Percentiles rank a stretch among this genome's conserved stretches.
phyloP scores from a whole-genome alignment of 768 basidiomycete genomes.

The Lanmaoa rubissima region DNA sequence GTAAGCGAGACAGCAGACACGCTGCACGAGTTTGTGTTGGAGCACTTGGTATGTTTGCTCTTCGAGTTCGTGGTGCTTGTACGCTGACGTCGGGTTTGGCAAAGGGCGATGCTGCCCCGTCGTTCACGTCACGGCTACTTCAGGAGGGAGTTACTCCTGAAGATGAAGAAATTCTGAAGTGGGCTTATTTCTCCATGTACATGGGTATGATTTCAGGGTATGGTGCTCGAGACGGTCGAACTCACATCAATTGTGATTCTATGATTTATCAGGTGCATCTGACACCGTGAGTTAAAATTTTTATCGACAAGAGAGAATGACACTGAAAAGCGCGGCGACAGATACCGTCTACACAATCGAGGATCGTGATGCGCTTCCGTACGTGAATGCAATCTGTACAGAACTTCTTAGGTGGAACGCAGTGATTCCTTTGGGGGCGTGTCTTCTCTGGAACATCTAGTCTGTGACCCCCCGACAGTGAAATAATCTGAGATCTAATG shows the following conservation, averaged over 20 bases:
- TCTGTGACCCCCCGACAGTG: not conserved
- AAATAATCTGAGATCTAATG: not conserved
- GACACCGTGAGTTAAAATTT: slow-evolving; percentile 27
- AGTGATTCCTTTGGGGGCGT: slow-evolving; percentile 3
- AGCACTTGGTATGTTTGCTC: slow-evolving; percentile 11
- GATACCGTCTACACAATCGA: slow-evolving; percentile 3
- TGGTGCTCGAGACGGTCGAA: not conserved
- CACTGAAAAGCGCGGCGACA: slow-evolving; percentile 8
- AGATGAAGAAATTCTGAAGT: slow-evolving; percentile 14
- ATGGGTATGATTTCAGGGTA: slow-evolving; percentile 4
- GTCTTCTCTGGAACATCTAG: slow-evolving; percentile 8
- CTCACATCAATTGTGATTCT: not conserved
- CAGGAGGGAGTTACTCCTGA: slow-evolving; percentile 4
- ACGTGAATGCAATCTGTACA: slow-evolving; percentile 16
- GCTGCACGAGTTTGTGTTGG: slow-evolving; percentile 10
- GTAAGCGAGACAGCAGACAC: not conserved
- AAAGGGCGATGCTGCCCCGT: slow-evolving; percentile 9
- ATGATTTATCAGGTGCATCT: slow-evolving; percentile 23
- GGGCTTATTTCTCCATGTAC: slow-evolving; percentile 18
- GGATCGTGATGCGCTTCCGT: slow-evolving; percentile 15
- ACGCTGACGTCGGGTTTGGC: not conserved
- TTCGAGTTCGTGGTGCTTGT: not conserved
- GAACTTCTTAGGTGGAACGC: slow-evolving; percentile 12
- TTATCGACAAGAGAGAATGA: not conserved
- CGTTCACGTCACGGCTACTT: slow-evolving; percentile 14